Evolutionary conservation across 192 early-diverging fungal genomes (phyloP).

Genomic region (Funneliformis mosseae): DNA sequence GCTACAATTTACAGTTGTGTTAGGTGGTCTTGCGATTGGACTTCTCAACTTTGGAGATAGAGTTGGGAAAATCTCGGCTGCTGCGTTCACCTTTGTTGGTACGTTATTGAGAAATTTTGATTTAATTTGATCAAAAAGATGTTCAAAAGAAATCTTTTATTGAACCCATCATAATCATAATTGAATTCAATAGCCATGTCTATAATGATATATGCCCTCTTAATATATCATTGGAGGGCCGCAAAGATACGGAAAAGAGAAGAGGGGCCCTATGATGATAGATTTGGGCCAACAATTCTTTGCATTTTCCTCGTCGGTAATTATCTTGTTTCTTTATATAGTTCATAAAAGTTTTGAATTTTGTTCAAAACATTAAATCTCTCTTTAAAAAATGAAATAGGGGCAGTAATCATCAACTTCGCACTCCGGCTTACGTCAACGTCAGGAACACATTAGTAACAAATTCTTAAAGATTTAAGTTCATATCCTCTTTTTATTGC

Average conservation of each 20-base stretch:
- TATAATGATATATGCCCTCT: conserved; percentile 79
- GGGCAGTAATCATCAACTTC: too few relatives aligned
- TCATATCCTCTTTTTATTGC: too few relatives aligned
- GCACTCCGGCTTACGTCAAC: too few relatives aligned
- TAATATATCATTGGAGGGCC: conserved; percentile 76
- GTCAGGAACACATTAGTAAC: too few relatives aligned
- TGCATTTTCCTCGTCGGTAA: conserved; percentile 62
- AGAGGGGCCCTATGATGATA: conserved; percentile 76
- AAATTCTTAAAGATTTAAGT: too few relatives aligned
- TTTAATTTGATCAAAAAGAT: background rate
- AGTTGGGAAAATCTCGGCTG: conserved; percentile 59
- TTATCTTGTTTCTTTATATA: background rate
- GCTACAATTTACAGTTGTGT: conserved; percentile 80
- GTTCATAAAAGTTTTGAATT: background rate
- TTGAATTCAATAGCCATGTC: conserved; percentile 50
- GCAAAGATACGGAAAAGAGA: conserved; percentile 67
- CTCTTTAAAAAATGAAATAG: too few relatives aligned
- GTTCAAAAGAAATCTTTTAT: background rate
- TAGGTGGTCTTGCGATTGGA: conserved; percentile 77
- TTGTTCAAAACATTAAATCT: background rate
- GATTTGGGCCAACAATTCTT: conserved; percentile 70
- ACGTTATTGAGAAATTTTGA: background rate
- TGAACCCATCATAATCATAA: background rate
- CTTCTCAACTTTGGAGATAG: conserved; percentile 83
- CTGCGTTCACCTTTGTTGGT: conserved; percentile 56